Evolutionary conservation across 1,284 basidiomycete genomes (phyloP).

Genomic region (Phylloporus gajari): DNA sequence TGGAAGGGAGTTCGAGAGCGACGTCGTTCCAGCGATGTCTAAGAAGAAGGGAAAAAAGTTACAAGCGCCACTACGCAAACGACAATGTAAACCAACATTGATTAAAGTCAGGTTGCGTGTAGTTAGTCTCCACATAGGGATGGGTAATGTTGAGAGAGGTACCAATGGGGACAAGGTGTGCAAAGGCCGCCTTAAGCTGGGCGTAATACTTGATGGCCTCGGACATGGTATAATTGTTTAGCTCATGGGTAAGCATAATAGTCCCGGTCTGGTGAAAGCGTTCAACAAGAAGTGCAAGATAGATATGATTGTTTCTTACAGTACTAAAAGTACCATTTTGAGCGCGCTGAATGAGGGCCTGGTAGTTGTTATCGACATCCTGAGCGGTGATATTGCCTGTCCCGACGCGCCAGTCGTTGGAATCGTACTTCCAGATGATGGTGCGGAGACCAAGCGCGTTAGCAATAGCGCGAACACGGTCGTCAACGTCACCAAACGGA

Average conservation of each 20-base stretch:
- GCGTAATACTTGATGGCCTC: constrained; percentile 56
- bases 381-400: constrained; percentile 54
- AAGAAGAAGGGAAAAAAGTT: not conserved
- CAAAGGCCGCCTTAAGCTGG: constrained; percentile 54
- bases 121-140: constrained; percentile 58
- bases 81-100: constrained; percentile 52
- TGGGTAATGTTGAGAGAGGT: constrained; percentile 58
- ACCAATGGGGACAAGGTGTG: constrained; percentile 60
- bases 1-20: constrained; percentile 7
- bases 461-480: constrained; percentile 77
- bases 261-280: constrained; percentile 49
- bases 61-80: not conserved
- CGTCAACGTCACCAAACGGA: constrained; percentile 71
- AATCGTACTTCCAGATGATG: constrained; percentile 76
- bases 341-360: constrained; percentile 49
- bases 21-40: constrained; percentile 41
- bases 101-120: constrained; percentile 52
- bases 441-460: constrained; percentile 68
- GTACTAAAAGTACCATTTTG: constrained; percentile 52
- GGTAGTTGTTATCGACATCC: constrained; percentile 56
- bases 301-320: constrained; percentile 33
- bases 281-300: not conserved
- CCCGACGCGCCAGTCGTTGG: constrained; percentile 73
- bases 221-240: constrained; percentile 62
- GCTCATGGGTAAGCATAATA: constrained; percentile 61